Base-by-base conservation (phyloP, 1,284 basidiomycete species). In the Pyrrhoderma lamaoense region DNA sequence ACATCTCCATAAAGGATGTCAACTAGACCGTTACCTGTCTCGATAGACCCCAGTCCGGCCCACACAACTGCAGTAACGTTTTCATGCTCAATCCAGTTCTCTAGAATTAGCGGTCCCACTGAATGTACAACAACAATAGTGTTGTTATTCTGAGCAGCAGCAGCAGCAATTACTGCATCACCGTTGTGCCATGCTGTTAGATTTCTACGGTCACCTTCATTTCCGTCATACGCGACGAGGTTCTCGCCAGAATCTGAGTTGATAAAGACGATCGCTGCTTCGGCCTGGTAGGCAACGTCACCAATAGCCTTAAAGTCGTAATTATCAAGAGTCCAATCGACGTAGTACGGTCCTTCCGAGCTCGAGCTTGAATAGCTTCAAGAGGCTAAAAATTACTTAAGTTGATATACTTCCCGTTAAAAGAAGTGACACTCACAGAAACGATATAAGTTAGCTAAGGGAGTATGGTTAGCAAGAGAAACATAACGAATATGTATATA, bases 71-170 rank as follows among this genome's bases (percentile, higher is more conserved):
- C 53, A 38, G 53, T 51, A 16, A 55, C 71, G 59, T 82, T 82
- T 3, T 68, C 66, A 56, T 80, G 66, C 19, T 80, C 73, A 45
- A 85, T 79, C 84, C 84, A 87, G 8, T 70, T 60, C 61, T 86
- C 83, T 60, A 85, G 70, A 23, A 75, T 69, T 23, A 87, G 76
- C 0, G 83, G 77, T 0, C 85, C 85, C 44, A 85, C 83, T n/a
- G 75, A 76, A 62, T 90, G 82, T 8, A 89, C 74, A 4, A 90
- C 77, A 21, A 90, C 87, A 34, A 90, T 73, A 0, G 85, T 88
- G 63, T 86, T 83, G 52, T 75, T 68, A 59, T 78, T 80, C 13
- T 67, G 67, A 31, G 67, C 64, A 1, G 79, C 77, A 11, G 80
- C 78, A 44, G 67, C 65, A 27, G 69, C 61, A 13, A 82, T 75